These are phyloP conservation scores for Penicillium herquei DNA, from an alignment of 495 filamentous ascomycete species.

Conservation along the genomic window DNA sequence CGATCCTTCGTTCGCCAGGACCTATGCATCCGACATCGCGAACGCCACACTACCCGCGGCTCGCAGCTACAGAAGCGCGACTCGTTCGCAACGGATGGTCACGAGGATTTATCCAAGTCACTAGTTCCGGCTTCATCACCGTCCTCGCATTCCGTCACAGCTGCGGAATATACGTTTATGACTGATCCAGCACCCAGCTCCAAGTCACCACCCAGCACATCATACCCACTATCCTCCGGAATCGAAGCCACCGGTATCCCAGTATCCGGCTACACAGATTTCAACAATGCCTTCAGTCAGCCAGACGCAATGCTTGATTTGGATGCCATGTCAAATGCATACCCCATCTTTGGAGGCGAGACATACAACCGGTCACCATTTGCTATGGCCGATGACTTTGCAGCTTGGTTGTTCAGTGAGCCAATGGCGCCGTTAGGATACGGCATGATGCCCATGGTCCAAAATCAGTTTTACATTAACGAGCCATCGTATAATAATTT, in stretches of 20 bases:
- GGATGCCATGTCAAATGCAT: constrained; percentile 67
- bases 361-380: constrained; percentile 81
- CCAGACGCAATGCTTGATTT: constrained; percentile 37
- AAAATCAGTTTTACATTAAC: constrained; percentile 42
- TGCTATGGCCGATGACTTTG: constrained; percentile 87
- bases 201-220: constrained; percentile 17
- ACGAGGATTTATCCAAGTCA: constrained; percentile 20
- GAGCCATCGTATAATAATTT: constrained; percentile 39
- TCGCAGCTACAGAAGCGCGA: constrained; percentile 94
- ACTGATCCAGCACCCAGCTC: constrained; percentile 13
- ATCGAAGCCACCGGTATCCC: constrained; percentile 22
- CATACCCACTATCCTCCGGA: constrained; percentile 29
- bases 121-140: constrained; percentile 18
- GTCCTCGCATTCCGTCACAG: constrained; percentile 22
- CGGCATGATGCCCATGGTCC: constrained; percentile 39
- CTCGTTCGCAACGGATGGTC: constrained; percentile 34
- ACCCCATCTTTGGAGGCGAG: constrained; percentile 83
- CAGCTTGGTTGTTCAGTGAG: constrained; percentile 86
- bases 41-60: constrained; percentile 92
- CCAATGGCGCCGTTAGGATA: constrained; percentile 37
- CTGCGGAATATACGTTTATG: constrained; percentile 19
- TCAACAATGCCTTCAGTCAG: constrained; percentile 16
- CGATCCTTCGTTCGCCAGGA: constrained; percentile 94
- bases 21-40: constrained; percentile 87
- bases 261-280: constrained; percentile 30